phyloP scores from a whole-genome alignment of 371 early-diverging fungal species.

The Dinochytrium kinnereticum region DNA sequence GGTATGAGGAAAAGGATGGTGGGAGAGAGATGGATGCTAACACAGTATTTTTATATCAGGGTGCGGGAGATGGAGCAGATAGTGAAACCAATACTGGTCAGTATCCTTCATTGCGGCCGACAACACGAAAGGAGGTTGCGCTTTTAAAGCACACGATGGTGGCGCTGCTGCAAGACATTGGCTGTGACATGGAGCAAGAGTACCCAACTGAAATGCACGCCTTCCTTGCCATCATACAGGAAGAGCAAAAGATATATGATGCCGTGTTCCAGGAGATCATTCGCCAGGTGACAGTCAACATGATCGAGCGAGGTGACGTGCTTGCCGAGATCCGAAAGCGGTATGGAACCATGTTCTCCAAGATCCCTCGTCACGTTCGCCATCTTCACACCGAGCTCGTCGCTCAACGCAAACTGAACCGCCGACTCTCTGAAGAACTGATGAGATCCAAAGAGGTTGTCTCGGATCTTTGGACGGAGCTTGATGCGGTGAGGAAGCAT shows the following conservation, averaged over 20 bases:
- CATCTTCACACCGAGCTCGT: conserved; percentile 59
- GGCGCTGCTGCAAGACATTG: conserved; percentile 48
- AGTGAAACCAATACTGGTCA: background rate
- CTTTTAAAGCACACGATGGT: conserved; percentile 53
- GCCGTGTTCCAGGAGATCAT: conserved; percentile 58
- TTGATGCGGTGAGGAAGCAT: conserved; percentile 54
- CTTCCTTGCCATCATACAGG: conserved; percentile 53
- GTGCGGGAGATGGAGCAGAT: background rate
- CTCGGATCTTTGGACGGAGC: conserved; percentile 43
- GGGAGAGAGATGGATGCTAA: too few species aligned
- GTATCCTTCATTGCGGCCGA: conserved; percentile 36
- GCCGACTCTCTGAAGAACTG: conserved; percentile 56
- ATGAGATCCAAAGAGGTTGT: conserved; percentile 50
- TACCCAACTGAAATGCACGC: conserved; percentile 62
- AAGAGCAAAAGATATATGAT: conserved; percentile 64
- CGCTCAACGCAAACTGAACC: conserved; percentile 56
- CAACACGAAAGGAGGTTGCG: conserved; percentile 57
- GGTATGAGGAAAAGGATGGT: background rate
- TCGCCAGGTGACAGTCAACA: conserved; percentile 60
- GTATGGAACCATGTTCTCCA: conserved; percentile 60
- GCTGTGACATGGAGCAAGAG: conserved; percentile 43
- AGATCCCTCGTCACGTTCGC: conserved; percentile 54
- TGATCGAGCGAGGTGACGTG: conserved; percentile 63
- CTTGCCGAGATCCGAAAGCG: conserved; percentile 57
- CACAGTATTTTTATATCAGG: too few species aligned